Base-by-base conservation (phyloP, 257 asterid species). In the Perilla frutescens region DNA sequence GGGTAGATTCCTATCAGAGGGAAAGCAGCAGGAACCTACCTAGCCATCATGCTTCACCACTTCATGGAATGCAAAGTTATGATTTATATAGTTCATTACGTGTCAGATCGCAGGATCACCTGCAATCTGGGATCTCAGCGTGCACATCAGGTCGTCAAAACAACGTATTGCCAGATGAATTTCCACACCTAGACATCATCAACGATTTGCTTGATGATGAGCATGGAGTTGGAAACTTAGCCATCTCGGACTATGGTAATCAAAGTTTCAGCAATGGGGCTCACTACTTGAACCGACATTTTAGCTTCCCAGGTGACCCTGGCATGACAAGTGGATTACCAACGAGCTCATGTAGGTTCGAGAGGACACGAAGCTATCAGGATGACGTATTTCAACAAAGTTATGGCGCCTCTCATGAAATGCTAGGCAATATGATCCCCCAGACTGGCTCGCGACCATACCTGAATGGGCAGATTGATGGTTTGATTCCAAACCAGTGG, bases 121-220 rank as follows among this genome's bases (percentile, higher is more conserved):
- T 79, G 34, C 80, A 82, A 43, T 41, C 93, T 4, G 93, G 82
- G 80, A 72, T 81, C 73, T 86, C 81, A 49, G 83, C 87, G 41
- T 66, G 83, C 88, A 85, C 87, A 12, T 87, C 94, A 5, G 84
- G 89, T 45, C 90, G 86, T 69, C 89, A 85, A 64, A 73, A 75
- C 75, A 81, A 81, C 7, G 70, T 51, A 11, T 20, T 78, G 51
- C 78, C 77, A 0, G 93, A 87, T 40, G 90, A 85, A 12, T 83
- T 83, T 68, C 90, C 90, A 5, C 87, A 85, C 73, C 77, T 91
- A 43, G 93, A 85, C 83, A 89, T 91, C 78, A 91, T 91, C 73
- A 89, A 91, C 5, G 92, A 89, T 73, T 85, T 92, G 81, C 92
- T 92, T 11, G 96, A 90, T 41, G 98, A 92, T 34, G 96, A 90